Percentiles rank a stretch among this genome's conserved stretches.
phyloP scores from a whole-genome alignment of 2,329 filamentous ascomycete species.

The Fusarium zealandicum region DNA sequence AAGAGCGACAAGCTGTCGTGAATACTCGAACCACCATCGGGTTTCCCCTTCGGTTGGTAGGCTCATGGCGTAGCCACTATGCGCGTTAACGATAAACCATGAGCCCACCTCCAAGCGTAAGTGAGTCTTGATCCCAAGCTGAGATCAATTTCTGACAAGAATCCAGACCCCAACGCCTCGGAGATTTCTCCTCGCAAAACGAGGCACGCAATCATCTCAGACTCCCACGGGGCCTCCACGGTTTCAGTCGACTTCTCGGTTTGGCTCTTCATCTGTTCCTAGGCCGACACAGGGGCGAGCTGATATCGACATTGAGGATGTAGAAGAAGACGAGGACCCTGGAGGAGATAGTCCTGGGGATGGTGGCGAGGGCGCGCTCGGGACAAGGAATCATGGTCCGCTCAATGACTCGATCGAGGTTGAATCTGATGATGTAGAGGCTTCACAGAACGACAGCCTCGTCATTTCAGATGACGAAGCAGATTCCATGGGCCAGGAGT shows the following conservation, averaged over 20 bases:
- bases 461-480: conserved; percentile 8
- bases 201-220: conserved; percentile 45
- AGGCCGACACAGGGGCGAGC: conserved; percentile 40
- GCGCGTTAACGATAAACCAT: conserved; percentile 31
- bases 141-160: not conserved
- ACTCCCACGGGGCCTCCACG: conserved; percentile 42
- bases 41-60: conserved; percentile 6
- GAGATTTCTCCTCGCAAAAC: conserved; percentile 49
- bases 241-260: conserved; percentile 51
- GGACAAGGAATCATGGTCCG: conserved; percentile 13
- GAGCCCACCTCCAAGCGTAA: conserved; percentile 41
- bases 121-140: not conserved
- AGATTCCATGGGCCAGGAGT: not conserved
- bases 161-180: conserved; percentile 50
- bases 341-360: conserved; percentile 14
- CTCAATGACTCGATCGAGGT: conserved; percentile 42
- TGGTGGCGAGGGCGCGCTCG: conserved; percentile 3
- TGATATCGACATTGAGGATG: conserved; percentile 45
- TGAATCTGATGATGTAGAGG: conserved; percentile 36
- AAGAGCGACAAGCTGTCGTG: not conserved
- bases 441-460: conserved; percentile 21
- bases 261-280: conserved; percentile 45
- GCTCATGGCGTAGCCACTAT: conserved; percentile 18
- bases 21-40: not conserved
- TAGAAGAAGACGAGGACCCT: conserved; percentile 41